These are phyloP conservation scores for Gaeumannomyces sp. DNA, from an alignment of 2,329 filamentous ascomycete genomes.

Conservation along the genomic window DNA sequence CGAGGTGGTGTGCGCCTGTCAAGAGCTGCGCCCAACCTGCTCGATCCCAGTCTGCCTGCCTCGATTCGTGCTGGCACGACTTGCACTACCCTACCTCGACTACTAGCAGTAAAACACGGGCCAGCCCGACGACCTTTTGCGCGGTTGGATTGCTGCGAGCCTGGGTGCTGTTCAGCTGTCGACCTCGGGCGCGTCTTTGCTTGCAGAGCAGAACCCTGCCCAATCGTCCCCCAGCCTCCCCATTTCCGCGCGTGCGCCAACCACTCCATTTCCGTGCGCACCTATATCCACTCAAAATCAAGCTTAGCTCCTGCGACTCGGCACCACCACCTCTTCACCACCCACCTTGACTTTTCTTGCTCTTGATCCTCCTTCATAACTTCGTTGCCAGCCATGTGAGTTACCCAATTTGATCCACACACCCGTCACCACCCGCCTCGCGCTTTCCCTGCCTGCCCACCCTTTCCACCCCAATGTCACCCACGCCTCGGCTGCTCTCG, in stretches of 20 bases:
- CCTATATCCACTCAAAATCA: neutral
- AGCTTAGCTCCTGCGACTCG: neutral
- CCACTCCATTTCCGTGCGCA: neutral
- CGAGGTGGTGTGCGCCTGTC: neutral
- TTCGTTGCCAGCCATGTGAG: neutral
- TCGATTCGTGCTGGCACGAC: neutral
- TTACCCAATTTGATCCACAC: neutral
- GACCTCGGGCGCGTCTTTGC: neutral
- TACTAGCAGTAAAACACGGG: neutral
- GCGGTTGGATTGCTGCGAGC: neutral
- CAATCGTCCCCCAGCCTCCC: neutral
- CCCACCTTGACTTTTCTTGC: neutral
- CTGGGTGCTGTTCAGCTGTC: neutral
- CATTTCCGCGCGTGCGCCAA: neutral
- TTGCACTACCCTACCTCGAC: neutral
- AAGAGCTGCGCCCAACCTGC: neutral
- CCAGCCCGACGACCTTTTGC: neutral
- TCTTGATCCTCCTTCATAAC: neutral
- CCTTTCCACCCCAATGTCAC: neutral
- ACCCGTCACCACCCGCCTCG: neutral
- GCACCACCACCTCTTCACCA: neutral
- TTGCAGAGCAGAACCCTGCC: neutral
- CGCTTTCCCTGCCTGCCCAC: neutral
- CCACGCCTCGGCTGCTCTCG: neutral
- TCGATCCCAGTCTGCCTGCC: neutral